Evolutionary conservation across 495 filamentous ascomycete genomes (phyloP), one percentile per base, ranked within the genome.

Genomic region (Aspergillus affinis): DNA sequence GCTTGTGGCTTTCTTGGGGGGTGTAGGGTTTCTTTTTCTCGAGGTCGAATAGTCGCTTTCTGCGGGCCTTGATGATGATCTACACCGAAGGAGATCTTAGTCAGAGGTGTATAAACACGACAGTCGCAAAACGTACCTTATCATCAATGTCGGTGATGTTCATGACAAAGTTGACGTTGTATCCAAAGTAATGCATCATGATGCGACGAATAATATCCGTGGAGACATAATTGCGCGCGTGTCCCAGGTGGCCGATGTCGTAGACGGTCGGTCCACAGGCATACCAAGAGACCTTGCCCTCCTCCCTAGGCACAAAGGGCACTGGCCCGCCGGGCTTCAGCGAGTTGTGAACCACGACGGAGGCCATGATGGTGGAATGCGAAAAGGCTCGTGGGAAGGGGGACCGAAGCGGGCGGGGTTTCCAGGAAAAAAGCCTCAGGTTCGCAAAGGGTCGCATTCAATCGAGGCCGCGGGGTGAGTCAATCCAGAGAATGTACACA

Each of bases 81-180:
- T 90, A 41, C 36, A 15, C 36, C 36, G 54, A 55, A 29, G 41
- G 13, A 6, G 50, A 30, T 49, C 18, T 27, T 55, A 13, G 41
- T 12, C 53, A 46, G 26, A 27, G 51, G 20, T 17, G 23, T 7
- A 20, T 10, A 20, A 18, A 12, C 49, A 26, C 15, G 19, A 17
- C 51, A 55, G 15, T 12, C 27, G n/a, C 26, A 29, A 23, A 50
- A 1, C 66, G 56, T 69, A 90, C 86, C 85, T 96, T 98, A 76
- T 96, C 91, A 70, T 96, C 92, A 2, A 96, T 84, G 76, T 96
- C 91, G 5, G 93, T 96, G 64, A 96, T 90, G 73, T 98, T 98
- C 89, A 95, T 93, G 50, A 97, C 91, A 80, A 96, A 97, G 48
- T 88, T 83, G 57, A 98, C 86, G 32, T 92, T 80, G 71, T 87